These are phyloP conservation scores for Candida ponderosae DNA, from an alignment of 805 yeast species.

Conservation along the genomic window DNA sequence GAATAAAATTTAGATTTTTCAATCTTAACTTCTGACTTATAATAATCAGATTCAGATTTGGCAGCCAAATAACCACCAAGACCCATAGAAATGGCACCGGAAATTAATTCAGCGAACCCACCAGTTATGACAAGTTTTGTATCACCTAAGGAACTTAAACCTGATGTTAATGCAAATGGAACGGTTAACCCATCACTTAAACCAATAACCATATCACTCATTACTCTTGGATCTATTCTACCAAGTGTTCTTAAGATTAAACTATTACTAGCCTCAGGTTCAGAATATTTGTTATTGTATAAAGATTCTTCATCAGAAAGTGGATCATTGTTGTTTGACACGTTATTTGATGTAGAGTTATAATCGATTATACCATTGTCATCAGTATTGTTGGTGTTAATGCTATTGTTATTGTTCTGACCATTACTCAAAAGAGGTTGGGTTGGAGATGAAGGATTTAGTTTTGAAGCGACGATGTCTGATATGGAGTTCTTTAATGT, in stretches of 20 bases:
- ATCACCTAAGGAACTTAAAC: conserved; percentile 84
- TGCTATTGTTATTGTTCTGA: too few species aligned
- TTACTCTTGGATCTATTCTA: conserved; percentile 79
- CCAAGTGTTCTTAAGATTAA: conserved; percentile 30
- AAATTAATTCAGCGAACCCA: conserved; percentile 94
- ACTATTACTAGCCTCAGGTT: not conserved
- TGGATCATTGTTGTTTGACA: not conserved
- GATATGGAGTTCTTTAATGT: not conserved
- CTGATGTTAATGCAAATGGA: conserved; percentile 98
- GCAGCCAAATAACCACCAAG: conserved; percentile 96
- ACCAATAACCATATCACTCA: conserved; percentile 91
- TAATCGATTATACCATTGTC: not conserved
- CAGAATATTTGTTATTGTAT: not conserved
- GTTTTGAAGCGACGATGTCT: not conserved
- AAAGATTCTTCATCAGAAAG: not conserved
- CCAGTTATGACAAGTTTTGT: conserved; percentile 90
- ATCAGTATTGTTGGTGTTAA: too few species aligned
- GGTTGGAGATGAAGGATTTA: not conserved
- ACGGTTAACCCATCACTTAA: conserved; percentile 93
- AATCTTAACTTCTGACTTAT: conserved; percentile 59
- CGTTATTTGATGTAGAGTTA: too few species aligned
- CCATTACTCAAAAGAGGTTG: not conserved
- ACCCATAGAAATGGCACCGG: conserved; percentile 98
- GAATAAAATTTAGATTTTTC: conserved; percentile 64
- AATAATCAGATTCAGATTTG: conserved; percentile 74